phyloP scores from a whole-genome alignment of 345 rosid genomes.

The Rhodomyrtus tomentosa region DNA sequence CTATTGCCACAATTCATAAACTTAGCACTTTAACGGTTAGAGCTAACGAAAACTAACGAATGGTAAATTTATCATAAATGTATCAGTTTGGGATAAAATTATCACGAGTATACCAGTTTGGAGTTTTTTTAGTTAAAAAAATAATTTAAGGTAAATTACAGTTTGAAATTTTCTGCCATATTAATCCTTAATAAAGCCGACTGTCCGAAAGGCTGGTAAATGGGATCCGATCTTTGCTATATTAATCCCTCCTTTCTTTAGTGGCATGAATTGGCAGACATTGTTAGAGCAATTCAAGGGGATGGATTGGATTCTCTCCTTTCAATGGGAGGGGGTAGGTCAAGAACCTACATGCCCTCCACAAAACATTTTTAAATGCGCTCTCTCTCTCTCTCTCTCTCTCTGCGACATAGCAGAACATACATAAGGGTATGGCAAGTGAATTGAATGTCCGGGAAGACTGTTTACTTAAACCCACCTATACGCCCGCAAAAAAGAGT shows the following conservation, averaged over 20 bases:
- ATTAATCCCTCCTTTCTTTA: neutral
- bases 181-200: neutral
- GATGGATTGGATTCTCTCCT: neutral
- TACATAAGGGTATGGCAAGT: neutral
- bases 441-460: neutral
- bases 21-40: no score
- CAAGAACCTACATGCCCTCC: neutral
- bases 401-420: neutral
- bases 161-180: no score
- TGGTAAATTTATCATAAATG: no score
- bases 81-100: no score
- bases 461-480: neutral
- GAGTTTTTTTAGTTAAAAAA: no score
- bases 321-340: neutral
- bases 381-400: neutral
- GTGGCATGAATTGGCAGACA: neutral
- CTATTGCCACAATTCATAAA: no score
- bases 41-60: no score
- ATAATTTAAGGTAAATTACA: no score
- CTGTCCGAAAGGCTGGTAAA: neutral
- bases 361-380: neutral
- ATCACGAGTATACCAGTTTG: no score
- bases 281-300: neutral
- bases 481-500: neutral
- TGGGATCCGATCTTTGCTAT: neutral